Percentiles rank a stretch among this genome's conserved stretches.
Conservation (phyloP, 495 filamentous ascomycete species). For the Astrothelium macrocarpum region DNA sequence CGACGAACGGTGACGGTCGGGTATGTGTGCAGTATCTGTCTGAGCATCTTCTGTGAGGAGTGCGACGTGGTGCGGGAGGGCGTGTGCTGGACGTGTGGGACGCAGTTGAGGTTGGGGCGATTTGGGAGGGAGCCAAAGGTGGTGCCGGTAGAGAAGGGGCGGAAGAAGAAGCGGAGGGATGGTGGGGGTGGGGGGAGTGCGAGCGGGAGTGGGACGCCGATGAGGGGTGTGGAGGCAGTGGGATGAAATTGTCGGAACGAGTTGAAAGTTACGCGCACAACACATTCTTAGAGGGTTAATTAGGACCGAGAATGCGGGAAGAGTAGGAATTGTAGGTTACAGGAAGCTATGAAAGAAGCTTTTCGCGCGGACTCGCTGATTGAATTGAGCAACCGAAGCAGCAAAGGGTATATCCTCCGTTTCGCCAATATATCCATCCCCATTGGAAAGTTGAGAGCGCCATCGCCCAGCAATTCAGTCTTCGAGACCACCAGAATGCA, state of each 20-base stretch:
- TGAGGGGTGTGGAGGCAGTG: conserved; percentile 5
- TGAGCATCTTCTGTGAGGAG: conserved; percentile 51
- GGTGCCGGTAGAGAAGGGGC: conserved; percentile 64
- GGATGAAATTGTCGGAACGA: background rate
- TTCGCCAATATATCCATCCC: background rate
- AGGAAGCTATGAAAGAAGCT: background rate
- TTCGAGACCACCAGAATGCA: background rate
- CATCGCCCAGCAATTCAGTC: background rate
- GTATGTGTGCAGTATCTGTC: conserved; percentile 89
- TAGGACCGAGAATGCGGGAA: too few species aligned
- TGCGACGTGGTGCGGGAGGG: conserved; percentile 10
- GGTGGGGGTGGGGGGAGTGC: conserved; percentile 24
- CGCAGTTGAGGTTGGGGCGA: conserved; percentile 62
- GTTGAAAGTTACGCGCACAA: too few species aligned
- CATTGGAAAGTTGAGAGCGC: background rate
- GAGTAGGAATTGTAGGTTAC: too few species aligned
- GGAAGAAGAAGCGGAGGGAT: conserved; percentile 53
- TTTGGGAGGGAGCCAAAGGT: conserved; percentile 68
- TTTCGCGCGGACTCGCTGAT: background rate
- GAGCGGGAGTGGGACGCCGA: conserved; percentile 24
- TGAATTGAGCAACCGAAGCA: background rate
- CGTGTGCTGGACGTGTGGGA: conserved; percentile 83
- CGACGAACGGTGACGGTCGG: conserved; percentile 81
- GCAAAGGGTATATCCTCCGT: conserved; percentile 2
- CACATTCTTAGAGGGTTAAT: too few species aligned